These are phyloP conservation scores for Biscogniauxia sp. DNA, from an alignment of 2,329 filamentous ascomycete genomes.

Conservation along the genomic window DNA sequence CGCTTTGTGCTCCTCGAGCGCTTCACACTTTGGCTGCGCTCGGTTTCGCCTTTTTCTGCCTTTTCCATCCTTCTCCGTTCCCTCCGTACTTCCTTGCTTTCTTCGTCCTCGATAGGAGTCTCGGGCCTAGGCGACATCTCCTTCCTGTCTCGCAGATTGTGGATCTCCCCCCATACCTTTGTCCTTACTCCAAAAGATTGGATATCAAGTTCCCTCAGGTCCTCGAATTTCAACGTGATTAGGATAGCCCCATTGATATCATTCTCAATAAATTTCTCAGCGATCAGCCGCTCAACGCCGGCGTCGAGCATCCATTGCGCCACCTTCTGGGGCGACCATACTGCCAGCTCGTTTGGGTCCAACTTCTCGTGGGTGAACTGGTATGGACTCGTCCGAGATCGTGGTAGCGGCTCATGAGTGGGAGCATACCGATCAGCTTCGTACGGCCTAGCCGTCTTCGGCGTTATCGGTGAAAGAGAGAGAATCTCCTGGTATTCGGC, in stretches of 20 bases:
- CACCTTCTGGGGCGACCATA: slow-evolving; percentile 74
- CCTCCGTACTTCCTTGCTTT: slow-evolving; percentile 48
- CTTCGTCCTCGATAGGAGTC: slow-evolving; percentile 61
- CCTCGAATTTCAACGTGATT: slow-evolving; percentile 88
- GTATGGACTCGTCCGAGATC: slow-evolving; percentile 42
- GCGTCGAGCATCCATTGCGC: slow-evolving; percentile 83
- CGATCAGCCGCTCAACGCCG: slow-evolving; percentile 72
- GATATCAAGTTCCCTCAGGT: slow-evolving; percentile 78
- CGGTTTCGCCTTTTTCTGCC: slow-evolving; percentile 18
- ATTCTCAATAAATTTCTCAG: slow-evolving; percentile 84
- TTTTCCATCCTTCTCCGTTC: slow-evolving; percentile 42
- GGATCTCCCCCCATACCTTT: slow-evolving; percentile 77
- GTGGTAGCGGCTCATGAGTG: slow-evolving; percentile 37
- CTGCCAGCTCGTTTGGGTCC: slow-evolving; percentile 56
- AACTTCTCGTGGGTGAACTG: slow-evolving; percentile 57
- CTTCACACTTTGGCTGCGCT: slow-evolving; percentile 30
- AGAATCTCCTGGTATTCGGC: slow-evolving; percentile 53
- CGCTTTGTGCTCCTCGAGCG: slow-evolving; percentile 37
- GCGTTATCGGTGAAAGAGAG: slow-evolving; percentile 71
- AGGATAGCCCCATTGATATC: slow-evolving; percentile 89
- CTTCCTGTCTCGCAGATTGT: slow-evolving; percentile 59
- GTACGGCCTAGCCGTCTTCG: slow-evolving; percentile 52
- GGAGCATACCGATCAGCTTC: slow-evolving; percentile 37
- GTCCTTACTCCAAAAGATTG: slow-evolving; percentile 78
- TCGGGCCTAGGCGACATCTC: slow-evolving; percentile 51